A percentile compares a stretch with the other conserved stretches of the same genome.
Conservation (phyloP, 345 rosid genomes). For the Cardamine resedifolia region DNA sequence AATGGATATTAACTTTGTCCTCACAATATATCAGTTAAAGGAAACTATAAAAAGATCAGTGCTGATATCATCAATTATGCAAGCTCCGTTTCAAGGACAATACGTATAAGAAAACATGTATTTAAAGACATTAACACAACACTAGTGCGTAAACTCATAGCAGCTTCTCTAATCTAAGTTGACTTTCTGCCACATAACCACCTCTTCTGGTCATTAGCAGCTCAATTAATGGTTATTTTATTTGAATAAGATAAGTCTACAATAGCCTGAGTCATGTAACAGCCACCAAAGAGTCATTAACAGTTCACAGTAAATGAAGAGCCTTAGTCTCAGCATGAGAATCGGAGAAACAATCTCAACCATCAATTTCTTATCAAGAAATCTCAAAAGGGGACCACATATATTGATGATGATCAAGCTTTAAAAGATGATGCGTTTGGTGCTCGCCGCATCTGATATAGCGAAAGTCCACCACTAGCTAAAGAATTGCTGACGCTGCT, state of each 20-base stretch:
- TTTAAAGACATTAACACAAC: constrained; percentile 24
- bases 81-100: constrained; percentile 31
- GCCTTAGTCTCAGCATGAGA: too few relatives aligned
- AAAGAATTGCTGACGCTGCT: constrained; percentile 38
- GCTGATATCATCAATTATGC: constrained; percentile 28
- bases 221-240: background rate
- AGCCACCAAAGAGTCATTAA: constrained; percentile 3
- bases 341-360: constrained; percentile 33
- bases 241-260: constrained; percentile 1
- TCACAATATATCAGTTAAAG: constrained; percentile 23
- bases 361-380: constrained; percentile 26
- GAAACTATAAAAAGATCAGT: background rate
- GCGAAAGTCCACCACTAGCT: constrained; percentile 36
- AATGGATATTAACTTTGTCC: constrained; percentile 26
- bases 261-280: constrained; percentile 23
- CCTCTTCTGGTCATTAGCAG: constrained; percentile 10
- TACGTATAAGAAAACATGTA: constrained; percentile 29
- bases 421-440: constrained; percentile 39
- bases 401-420: constrained; percentile 23
- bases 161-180: constrained; percentile 23
- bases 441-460: constrained; percentile 43
- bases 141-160: constrained; percentile 17
- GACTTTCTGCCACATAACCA: constrained; percentile 24
- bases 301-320: too few relatives aligned
- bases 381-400: constrained; percentile 30